Evolutionary conservation across 108 stramenopile genomes (phyloP), one percentile per base, ranked within the genome.

Genomic region (Fragilaria radians): DNA sequence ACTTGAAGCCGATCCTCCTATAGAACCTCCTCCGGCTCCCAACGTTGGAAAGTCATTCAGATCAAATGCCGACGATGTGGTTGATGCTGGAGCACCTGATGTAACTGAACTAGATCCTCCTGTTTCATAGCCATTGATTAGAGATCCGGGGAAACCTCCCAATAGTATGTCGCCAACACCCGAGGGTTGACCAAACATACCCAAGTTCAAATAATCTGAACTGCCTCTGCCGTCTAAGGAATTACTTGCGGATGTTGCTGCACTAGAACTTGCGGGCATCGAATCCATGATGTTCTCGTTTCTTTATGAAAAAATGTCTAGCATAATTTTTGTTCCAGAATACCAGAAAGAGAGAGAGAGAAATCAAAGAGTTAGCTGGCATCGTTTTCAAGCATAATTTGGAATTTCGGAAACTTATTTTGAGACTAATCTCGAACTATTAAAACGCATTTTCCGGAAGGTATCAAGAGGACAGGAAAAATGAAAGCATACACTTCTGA

Each of bases 21-120:
- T 78, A 45, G 61, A 58, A 23, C 57, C 68, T 4, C 65, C 67
- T 46, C 83, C 87, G n/a, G 74, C 85, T n/a, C n/a, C n/a, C 51
- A 91, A 61, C 66, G 76, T 85, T 34, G 89, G 89, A 83, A 91
- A 91, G 67, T 91, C 89, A 57, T 70, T 88, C 50, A 91, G 74
- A 65, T 91, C 89, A 60, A 91, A 88, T 27, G 83, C 28, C 30
- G 57, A 32, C 27, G 31, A 57, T 36, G 24, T 25, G 26, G 22
- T 31, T 24, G 53, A 23, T 5, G 47, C 28, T 45, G 46, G 33
- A 22, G 28, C 48, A 11, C 61, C 66, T 57, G 74, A 57, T 47
- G 60, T 61, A 33, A 57, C 50, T 27, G 73, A 46, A n/a, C 28
- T 62, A n/a, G 57, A 54, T 58, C 72, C 31, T 73, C 74, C 54